A percentile compares a stretch with the other conserved stretches of the same genome.
Conservation (phyloP, 176 grass and related monocot genomes). For the Panicum miliaceum region DNA sequence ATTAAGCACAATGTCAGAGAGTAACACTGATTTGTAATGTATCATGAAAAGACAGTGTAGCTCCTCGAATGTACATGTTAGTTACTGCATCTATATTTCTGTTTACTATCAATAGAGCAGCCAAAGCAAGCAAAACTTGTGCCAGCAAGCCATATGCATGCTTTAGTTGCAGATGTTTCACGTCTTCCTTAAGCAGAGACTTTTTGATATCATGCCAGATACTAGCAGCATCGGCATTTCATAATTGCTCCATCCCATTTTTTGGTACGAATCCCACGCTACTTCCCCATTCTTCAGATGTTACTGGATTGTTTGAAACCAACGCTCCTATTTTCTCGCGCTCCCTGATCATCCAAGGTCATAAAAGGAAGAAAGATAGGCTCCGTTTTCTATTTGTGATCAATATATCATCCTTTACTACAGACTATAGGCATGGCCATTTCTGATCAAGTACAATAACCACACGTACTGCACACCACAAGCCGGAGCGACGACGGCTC, state of each 20-base stretch:
- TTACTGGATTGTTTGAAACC: background rate
- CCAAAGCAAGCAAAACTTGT: constrained; percentile 7
- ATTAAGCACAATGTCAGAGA: background rate
- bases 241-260: background rate
- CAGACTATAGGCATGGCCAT: too few species aligned
- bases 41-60: background rate
- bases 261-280: background rate
- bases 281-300: background rate
- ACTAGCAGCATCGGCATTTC: background rate
- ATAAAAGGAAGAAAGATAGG: background rate
- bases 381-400: background rate
- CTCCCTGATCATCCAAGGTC: background rate
- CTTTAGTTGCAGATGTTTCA: background rate
- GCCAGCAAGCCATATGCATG: background rate
- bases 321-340: background rate
- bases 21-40: background rate
- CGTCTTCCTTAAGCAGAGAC: background rate
- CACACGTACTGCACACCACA: background rate
- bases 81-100: background rate
- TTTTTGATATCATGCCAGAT: background rate
- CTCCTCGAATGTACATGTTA: background rate
- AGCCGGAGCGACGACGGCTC: background rate
- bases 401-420: background rate
- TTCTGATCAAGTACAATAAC: background rate
- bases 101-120: background rate